Base-by-base conservation (phyloP, 352 stramenopile species). In the Phytophthora vignae region DNA sequence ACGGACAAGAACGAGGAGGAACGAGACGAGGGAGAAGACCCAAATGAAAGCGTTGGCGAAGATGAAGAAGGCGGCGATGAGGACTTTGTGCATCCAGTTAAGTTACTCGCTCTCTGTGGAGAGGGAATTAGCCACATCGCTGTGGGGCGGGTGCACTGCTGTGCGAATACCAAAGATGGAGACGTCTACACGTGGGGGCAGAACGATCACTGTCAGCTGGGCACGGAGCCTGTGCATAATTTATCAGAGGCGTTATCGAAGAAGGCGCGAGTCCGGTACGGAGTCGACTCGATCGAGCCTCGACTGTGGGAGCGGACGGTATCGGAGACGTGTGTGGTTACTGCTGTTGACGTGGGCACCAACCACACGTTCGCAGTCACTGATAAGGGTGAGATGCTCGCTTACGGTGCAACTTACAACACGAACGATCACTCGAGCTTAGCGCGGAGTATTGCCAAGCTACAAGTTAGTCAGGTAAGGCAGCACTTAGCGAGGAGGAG, bases 111-210 rank as follows among this genome's bases (percentile, higher is more conserved):
- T 15, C 70, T 96, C 14, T 93, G 83, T 65, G 86, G 85, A 0
- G 89, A 96, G 67, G 86, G 84, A 14, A 54, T 96, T 36, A 90
- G 78, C 33, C 52, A 79, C 25, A 96, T 96, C 40, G 87, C 89
- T 22, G 89, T 96, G 2, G 89, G 89, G 0, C 75, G 89, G 33
- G 81, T 88, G 6, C 89, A 96, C 69, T 96, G 89, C 59, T 91
- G 79, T 48, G 89, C 86, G 3, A 79, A 73, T 21, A 94, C 89
- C 1, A 94, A 92, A 64, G 87, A 93, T 15, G 87, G 89, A 38
- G 89, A 95, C 56, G 84, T 95, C 3, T 96, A 90, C 59, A 92
- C 89, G 19, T 96, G 89, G 89, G 89, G 89, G 8, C 86, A 94
- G 19, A 96, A 95, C 53, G 85, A 94, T 56, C 89, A 94, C 64